Evolutionary conservation across 352 stramenopile species (phyloP).

Genomic region (Blastocystis sp.): DNA sequence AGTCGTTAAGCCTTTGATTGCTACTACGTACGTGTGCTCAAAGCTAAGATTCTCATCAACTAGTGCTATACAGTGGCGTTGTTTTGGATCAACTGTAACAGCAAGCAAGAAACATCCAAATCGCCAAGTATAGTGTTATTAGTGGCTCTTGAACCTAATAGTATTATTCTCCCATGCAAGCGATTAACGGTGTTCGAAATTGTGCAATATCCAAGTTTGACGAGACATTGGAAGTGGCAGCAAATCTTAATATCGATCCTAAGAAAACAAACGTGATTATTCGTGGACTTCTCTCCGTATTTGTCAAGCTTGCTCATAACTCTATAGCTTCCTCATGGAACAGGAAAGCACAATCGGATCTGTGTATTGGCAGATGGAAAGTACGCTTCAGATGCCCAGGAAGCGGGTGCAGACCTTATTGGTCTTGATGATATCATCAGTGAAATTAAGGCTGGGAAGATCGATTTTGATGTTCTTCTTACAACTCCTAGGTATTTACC

Average conservation of each 20-base stretch:
- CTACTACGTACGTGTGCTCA: neutral
- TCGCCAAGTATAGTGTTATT: neutral
- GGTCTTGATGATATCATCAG: slow-evolving; percentile 68
- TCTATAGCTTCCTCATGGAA: slow-evolving; percentile 56
- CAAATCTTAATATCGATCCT: slow-evolving; percentile 68
- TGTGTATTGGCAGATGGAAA: slow-evolving; percentile 67
- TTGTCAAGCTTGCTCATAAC: neutral
- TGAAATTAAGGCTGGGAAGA: slow-evolving; percentile 63
- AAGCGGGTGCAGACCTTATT: slow-evolving; percentile 56
- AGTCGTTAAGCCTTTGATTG: slow-evolving; percentile 4
- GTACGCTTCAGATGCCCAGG: slow-evolving; percentile 63
- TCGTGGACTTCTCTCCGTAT: slow-evolving; percentile 53
- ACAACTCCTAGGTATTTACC: slow-evolving; percentile 37
- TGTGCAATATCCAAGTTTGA: slow-evolving; percentile 38
- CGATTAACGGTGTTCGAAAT: slow-evolving; percentile 40
- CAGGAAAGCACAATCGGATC: slow-evolving; percentile 41
- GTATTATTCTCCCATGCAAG: slow-evolving; percentile 58
- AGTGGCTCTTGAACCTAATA: neutral
- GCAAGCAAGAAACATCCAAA: neutral
- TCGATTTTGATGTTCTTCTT: slow-evolving; percentile 64
- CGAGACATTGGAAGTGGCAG: slow-evolving; percentile 63
- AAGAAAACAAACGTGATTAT: slow-evolving; percentile 68
- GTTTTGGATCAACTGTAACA: neutral
- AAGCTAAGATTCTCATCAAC: neutral
- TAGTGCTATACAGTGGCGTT: slow-evolving; percentile 8